Evolutionary conservation across 768 basidiomycete species (phyloP), one percentile per base, ranked within the genome.

Genomic region (Omphalotus guepiniiformis): DNA sequence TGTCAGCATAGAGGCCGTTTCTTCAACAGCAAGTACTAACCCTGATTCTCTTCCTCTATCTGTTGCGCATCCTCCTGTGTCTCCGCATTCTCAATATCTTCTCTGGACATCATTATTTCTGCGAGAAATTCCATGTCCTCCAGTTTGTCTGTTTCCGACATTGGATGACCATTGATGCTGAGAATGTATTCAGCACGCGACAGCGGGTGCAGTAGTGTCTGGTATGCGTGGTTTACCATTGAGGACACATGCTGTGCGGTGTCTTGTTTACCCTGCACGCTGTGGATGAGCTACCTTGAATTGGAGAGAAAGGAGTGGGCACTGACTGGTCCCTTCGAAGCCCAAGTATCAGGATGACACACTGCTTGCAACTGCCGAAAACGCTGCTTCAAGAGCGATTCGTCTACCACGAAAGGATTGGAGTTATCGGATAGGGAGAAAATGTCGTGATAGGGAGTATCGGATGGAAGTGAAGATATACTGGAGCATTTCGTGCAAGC

Each of bases 311-410:
- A 9, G 37, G 34, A 43, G 44, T 38, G 49, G 18, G 67, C 64
- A 58, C 65, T 44, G 53, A 86, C 88, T 50, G 75, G 64, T 47
- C 81, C 80, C 58, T 78, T 75, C 25, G 80, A 76, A 27, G 82
- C 76, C 85, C 88, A 95, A 11, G 82, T 74, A 62, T 97, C 93
- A 0, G 93, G 93, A 69, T 97, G 93, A 42, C 89, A 82, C 18
- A 79, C 68, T 18, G 80, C 73, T 59, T 95, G 93, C 3, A 86
- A 79, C 38, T 75, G 68, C 27, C 86, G 69, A 61, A 91, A 94
- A 23, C 76, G 74, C 28, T 70, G 67, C 62, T 81, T 84, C 49
- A 96, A 66, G 16, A 74, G 67, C 1, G 65, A 56, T 13, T 74
- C 56, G 59, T 93, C 82, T 35, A 97, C 65, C 13, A 72, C 63